These are phyloP conservation scores for Berberis vulgaris DNA, from an alignment of 164 flowering plant species.

Conservation along the genomic window DNA sequence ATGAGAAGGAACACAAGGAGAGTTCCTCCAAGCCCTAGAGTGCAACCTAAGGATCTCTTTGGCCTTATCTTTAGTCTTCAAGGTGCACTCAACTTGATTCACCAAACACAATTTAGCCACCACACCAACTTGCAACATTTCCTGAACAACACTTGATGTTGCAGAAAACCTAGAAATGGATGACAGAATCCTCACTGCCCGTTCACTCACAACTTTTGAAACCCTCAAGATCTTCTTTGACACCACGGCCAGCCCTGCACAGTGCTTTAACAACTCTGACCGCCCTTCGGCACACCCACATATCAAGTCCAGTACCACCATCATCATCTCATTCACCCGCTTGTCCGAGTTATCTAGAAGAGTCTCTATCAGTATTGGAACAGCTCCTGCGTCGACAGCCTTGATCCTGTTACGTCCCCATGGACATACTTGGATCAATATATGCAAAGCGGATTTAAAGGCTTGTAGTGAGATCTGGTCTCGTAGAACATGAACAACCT, in stretches of 20 bases:
- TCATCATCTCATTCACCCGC: constrained; percentile 37
- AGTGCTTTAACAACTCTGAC: constrained; percentile 51
- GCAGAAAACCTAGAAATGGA: constrained; percentile 49
- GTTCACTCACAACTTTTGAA: constrained; percentile 51
- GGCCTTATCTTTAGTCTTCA: constrained; percentile 58
- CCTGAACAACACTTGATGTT: constrained; percentile 45
- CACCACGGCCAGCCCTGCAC: constrained; percentile 64
- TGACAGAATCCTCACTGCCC: constrained; percentile 52
- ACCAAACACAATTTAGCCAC: constrained; percentile 77
- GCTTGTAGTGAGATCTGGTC: constrained; percentile 50
- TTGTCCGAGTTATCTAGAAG: constrained; percentile 34
- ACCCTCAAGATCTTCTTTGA: constrained; percentile 80
- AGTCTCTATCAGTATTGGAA: constrained; percentile 42
- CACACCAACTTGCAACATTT: constrained; percentile 78
- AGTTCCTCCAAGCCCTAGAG: constrained; percentile 61
- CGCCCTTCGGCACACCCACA: constrained; percentile 82
- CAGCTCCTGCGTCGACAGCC: constrained; percentile 54
- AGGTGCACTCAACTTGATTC: constrained; percentile 43
- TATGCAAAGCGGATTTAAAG: constrained; percentile 49
- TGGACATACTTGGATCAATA: constrained; percentile 43
- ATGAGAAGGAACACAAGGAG: constrained; percentile 51
- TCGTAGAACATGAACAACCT: constrained; percentile 23
- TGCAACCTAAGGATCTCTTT: constrained; percentile 58
- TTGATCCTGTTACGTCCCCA: constrained; percentile 77
- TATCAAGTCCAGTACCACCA: constrained; percentile 43